These are phyloP conservation scores for Diatrype stigma DNA, from an alignment of 2,329 filamentous ascomycete species.

Conservation along the genomic window DNA sequence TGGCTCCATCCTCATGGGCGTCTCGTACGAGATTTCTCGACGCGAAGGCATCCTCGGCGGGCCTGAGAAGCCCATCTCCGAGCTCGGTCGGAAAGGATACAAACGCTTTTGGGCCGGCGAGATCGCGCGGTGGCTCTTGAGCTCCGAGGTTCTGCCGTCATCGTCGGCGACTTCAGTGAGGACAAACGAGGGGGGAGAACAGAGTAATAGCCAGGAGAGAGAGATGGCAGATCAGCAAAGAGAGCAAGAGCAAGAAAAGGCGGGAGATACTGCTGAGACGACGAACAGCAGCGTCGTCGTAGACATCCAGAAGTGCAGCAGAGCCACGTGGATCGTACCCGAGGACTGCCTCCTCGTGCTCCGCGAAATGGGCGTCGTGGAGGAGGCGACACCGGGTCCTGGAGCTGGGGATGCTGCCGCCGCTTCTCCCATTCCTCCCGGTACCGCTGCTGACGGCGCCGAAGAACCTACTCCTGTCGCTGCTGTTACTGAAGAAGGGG, in stretches of 20 bases:
- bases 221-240: conserved; percentile 7
- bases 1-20: conserved; percentile 83
- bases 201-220: conserved; percentile 10
- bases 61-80: conserved; percentile 88
- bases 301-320: conserved; percentile 67
- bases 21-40: conserved; percentile 86
- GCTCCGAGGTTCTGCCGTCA: conserved; percentile 29
- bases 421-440: background rate
- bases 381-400: conserved; percentile 50
- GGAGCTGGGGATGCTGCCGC: conserved; percentile 7
- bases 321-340: conserved; percentile 74
- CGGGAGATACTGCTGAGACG: conserved; percentile 16
- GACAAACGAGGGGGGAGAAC: conserved; percentile 2
- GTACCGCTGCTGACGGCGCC: background rate
- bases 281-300: conserved; percentile 34
- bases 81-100: conserved; percentile 80
- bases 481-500: conserved; percentile 3
- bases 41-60: conserved; percentile 82
- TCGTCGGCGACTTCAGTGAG: conserved; percentile 11
- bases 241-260: conserved; percentile 26
- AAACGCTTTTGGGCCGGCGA: conserved; percentile 81
- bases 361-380: conserved; percentile 71
- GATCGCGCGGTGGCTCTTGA: conserved; percentile 66
- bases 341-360: conserved; percentile 80
- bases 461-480: no score